A percentile compares a stretch with the other conserved stretches of the same genome.
Evolutionary conservation across 1,139 yeast genomes (phyloP).

Genomic region (Candida tropicalis): DNA sequence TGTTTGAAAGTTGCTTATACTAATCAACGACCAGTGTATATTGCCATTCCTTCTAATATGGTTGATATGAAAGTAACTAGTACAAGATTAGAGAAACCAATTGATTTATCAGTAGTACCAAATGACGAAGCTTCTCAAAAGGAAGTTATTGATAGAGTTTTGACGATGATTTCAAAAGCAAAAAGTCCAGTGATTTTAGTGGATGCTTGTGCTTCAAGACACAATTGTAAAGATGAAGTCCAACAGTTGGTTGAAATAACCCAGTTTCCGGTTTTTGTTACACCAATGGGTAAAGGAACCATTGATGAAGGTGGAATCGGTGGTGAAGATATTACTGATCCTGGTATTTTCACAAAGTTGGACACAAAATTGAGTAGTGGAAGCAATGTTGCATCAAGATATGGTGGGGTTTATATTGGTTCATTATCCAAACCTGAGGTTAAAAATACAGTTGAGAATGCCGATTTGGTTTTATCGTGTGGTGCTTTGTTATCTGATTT

Average conservation of each 20-base stretch:
- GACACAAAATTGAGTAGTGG: conserved; percentile 27
- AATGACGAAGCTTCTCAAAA: conserved; percentile 72
- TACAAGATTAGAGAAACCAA: conserved; percentile 57
- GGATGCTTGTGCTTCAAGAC: conserved; percentile 88
- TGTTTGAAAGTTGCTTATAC: conserved; percentile 73
- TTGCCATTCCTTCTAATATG: conserved; percentile 82
- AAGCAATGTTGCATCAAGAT: conserved; percentile 55
- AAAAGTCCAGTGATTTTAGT: conserved; percentile 74
- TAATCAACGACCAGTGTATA: conserved; percentile 79
- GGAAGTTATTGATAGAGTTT: conserved; percentile 65
- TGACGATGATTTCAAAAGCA: conserved; percentile 56
- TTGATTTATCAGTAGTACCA: conserved; percentile 61
- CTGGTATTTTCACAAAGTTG: conserved; percentile 27
- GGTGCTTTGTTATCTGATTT: conserved; percentile 87
- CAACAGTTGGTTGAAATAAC: conserved; percentile 64
- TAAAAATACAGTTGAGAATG: conserved; percentile 70
- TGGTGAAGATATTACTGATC: conserved; percentile 30
- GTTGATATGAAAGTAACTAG: conserved; percentile 66
- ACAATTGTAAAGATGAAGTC: conserved; percentile 65
- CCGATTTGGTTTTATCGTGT: conserved; percentile 76
- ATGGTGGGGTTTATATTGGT: conserved; percentile 88
- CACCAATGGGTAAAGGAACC: conserved; percentile 90
- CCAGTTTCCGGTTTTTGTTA: conserved; percentile 80
- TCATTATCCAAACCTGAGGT: conserved; percentile 76
- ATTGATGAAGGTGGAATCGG: conserved; percentile 61